phyloP scores from a whole-genome alignment of 805 yeast species.

The Starmerella roubikii region DNA sequence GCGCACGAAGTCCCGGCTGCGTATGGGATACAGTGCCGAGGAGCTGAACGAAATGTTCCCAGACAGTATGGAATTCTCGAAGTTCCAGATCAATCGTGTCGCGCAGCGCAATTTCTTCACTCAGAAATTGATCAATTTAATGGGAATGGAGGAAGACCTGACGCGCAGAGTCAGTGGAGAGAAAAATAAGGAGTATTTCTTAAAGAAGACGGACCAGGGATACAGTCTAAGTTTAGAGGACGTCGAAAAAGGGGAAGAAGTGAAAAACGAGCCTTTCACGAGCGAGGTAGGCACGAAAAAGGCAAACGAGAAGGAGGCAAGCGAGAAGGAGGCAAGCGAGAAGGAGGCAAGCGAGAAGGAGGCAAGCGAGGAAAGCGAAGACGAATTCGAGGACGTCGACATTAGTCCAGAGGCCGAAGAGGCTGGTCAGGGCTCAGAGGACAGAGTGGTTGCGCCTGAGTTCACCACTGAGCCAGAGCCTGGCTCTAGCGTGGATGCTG shows the following conservation, averaged over 20 bases:
- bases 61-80: constrained; percentile 75
- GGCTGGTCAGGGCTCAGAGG: constrained; percentile 9
- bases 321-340: neutral
- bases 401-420: constrained; percentile 14
- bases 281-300: neutral
- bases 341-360: neutral
- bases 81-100: constrained; percentile 85
- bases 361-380: constrained; percentile 24
- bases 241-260: constrained; percentile 19
- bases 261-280: neutral
- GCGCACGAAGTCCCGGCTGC: constrained; percentile 67
- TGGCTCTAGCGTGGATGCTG: neutral
- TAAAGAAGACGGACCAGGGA: constrained; percentile 66
- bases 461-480: too few species aligned
- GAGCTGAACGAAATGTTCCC: constrained; percentile 75
- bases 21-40: constrained; percentile 92
- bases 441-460: too few species aligned
- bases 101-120: constrained; percentile 83
- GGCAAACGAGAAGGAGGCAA: neutral
- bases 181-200: constrained; percentile 56
- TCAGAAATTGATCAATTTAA: constrained; percentile 67
- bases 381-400: constrained; percentile 63
- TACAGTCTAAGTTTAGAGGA: constrained; percentile 57
- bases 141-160: constrained; percentile 52
- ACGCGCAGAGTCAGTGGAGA: constrained; percentile 68